Base-by-base conservation (phyloP, 345 rosid species). In the Carallia brachiata region DNA sequence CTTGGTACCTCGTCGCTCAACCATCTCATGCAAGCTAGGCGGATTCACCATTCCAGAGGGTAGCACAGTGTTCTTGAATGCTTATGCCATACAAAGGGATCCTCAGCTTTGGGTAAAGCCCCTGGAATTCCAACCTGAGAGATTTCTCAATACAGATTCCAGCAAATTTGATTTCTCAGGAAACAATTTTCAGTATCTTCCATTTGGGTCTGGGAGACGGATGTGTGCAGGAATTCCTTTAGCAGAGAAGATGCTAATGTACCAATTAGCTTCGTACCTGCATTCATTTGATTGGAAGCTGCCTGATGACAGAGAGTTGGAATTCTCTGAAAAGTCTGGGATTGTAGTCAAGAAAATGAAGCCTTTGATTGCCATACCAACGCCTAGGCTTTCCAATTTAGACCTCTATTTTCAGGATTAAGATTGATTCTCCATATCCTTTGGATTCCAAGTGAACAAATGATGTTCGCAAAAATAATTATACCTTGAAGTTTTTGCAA, bases 231-330 rank as follows among this genome's bases (percentile, higher is more conserved):
- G 89, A 13, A 61, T 83, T 18, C 75, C 86, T 28, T 70, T 86
- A 68, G 89, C 81, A 0, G 89, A 88, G 70, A 83, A 74, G 62
- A 75, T 81, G 78, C 47, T 84, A 0, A 68, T 68, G 56, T 79
- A 66, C 27, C 47, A 74, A 0, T 61, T 83, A 63, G 93, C 84
- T 4, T 76, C 85, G 0, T 66, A 83, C 7, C 39, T 84, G 75
- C 93, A 88, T 61, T 73, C 84, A 7, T 88, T 88, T 65, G 78
- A 84, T n/a, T 86, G 89, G 93, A 69, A 80, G 62, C 61, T 83
- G 66, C 85, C 81, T 0, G 19, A 69, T 0, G 87, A 79, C 1
- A 23, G 53, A 0, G 62, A 64, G 54, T 50, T 81, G 69, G 90
- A 88, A 30, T 12, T 83, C 5, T 73, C 78, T 0, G 89, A 84